These are phyloP conservation scores for Verruconis gallopava DNA, from an alignment of 2,329 filamentous ascomycete genomes.

Conservation along the genomic window DNA sequence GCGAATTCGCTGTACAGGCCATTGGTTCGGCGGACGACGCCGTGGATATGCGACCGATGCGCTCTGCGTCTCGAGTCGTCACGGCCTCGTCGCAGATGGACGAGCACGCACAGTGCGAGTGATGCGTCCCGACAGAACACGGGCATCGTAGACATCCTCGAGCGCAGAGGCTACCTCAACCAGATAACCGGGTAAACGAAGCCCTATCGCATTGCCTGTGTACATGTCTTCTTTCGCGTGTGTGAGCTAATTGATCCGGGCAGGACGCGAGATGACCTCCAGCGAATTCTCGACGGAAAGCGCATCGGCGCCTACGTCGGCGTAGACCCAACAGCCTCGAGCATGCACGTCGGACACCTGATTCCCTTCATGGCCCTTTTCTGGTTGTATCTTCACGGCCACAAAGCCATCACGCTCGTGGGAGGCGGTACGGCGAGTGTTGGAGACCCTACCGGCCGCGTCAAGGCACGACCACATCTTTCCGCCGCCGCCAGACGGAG, in stretches of 20 bases:
- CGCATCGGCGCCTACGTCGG: constrained; percentile 66
- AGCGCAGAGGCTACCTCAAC: constrained; percentile 62
- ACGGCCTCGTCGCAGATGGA: too few species aligned
- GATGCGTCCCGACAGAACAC: too few species aligned
- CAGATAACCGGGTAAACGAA: constrained; percentile 60
- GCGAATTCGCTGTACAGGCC: too few species aligned
- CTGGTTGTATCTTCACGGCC: constrained; percentile 71
- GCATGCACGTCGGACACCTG: constrained; percentile 68
- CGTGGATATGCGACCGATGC: too few species aligned
- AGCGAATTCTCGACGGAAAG: constrained; percentile 49
- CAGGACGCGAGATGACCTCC: constrained; percentile 37
- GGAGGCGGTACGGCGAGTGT: constrained; percentile 66
- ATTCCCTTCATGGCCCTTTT: constrained; percentile 72
- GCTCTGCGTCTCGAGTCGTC: too few species aligned
- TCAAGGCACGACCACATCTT: constrained; percentile 46
- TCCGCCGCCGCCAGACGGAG: constrained; percentile 40
- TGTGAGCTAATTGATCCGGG: constrained; percentile 14
- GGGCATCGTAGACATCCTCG: constrained; percentile 50
- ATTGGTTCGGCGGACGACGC: too few species aligned
- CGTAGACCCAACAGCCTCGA: constrained; percentile 68
- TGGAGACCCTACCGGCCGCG: constrained; percentile 63
- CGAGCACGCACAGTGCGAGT: too few species aligned
- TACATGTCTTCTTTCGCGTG: constrained; percentile 15
- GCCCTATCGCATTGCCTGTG: too few species aligned
- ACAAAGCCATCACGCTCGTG: constrained; percentile 50